phyloP scores from a whole-genome alignment of 805 yeast genomes.

The Starmerella geochares region DNA sequence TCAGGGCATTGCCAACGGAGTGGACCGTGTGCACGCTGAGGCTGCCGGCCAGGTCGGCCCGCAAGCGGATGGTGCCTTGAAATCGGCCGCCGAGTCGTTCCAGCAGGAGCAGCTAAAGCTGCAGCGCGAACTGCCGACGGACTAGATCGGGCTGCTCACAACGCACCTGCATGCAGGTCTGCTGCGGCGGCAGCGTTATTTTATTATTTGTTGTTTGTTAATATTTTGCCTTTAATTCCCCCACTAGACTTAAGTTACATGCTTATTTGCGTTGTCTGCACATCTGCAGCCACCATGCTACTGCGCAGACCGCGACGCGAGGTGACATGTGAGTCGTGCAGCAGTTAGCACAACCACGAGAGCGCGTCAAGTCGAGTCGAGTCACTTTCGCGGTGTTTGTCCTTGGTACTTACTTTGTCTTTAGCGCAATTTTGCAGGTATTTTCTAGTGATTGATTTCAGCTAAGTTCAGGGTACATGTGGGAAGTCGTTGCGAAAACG shows the following conservation, averaged over 20 bases:
- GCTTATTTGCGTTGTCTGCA: not conserved
- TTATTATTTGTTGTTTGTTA: not conserved
- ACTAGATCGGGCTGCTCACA: not conserved
- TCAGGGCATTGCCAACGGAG: not conserved
- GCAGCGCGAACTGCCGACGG: not conserved
- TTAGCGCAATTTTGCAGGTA: too few species aligned
- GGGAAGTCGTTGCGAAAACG: too few species aligned
- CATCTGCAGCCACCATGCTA: too few species aligned
- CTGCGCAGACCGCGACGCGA: too few species aligned
- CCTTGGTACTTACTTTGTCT: too few species aligned
- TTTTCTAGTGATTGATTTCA: too few species aligned
- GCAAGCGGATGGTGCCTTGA: not conserved
- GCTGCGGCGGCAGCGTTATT: not conserved
- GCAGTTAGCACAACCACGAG: too few species aligned
- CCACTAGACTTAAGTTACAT: not conserved
- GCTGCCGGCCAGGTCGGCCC: not conserved
- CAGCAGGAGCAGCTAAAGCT: not conserved
- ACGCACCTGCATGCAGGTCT: too few species aligned
- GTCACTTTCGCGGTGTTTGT: too few species aligned
- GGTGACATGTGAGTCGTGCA: too few species aligned
- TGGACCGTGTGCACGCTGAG: slow-evolving; percentile 4
- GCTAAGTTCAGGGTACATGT: too few species aligned
- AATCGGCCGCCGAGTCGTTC: not conserved
- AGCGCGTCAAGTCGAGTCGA: too few species aligned
- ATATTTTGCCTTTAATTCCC: not conserved